phyloP scores from a whole-genome alignment of 1,284 basidiomycete genomes.

The Sanghuangporus sanghuang region DNA sequence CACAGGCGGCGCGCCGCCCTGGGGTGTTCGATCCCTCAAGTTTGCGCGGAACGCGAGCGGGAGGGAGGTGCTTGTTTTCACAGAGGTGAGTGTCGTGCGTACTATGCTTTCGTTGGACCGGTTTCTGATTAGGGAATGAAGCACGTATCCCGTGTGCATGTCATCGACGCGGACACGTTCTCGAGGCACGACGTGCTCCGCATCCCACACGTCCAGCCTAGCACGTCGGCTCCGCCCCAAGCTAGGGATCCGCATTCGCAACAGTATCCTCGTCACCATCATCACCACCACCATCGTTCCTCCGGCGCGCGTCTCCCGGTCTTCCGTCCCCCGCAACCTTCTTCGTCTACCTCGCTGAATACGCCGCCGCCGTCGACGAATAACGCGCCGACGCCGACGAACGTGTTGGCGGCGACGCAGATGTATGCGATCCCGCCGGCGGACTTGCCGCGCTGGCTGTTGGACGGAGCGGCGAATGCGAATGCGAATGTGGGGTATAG shows the following conservation, averaged over 20 bases:
- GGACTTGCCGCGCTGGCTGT: background rate
- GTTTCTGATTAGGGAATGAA: conserved; percentile 24
- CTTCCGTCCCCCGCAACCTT: background rate
- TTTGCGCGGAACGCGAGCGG: conserved; percentile 52
- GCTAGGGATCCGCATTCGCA: background rate
- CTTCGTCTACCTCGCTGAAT: background rate
- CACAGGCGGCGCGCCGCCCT: conserved; percentile 50
- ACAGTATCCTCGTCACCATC: background rate
- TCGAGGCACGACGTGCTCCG: conserved; percentile 66
- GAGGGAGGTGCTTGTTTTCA: conserved; percentile 73
- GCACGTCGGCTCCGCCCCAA: conserved; percentile 21
- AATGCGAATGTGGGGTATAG: background rate
- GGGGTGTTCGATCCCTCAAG: conserved; percentile 74
- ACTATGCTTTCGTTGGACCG: background rate
- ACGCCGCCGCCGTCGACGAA: too few relatives aligned
- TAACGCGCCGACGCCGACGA: background rate
- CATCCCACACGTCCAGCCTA: conserved; percentile 40
- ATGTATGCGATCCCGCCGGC: background rate
- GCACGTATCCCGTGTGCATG: conserved; percentile 72
- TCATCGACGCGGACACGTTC: conserved; percentile 78
- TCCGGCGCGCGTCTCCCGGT: conserved; percentile 17
- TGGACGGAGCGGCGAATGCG: background rate
- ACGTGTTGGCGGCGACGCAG: background rate
- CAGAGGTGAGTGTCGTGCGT: conserved; percentile 53
- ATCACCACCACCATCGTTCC: conserved; percentile 18